phyloP scores from a whole-genome alignment of 768 basidiomycete species.

The Kwoniella mangroviensis region DNA sequence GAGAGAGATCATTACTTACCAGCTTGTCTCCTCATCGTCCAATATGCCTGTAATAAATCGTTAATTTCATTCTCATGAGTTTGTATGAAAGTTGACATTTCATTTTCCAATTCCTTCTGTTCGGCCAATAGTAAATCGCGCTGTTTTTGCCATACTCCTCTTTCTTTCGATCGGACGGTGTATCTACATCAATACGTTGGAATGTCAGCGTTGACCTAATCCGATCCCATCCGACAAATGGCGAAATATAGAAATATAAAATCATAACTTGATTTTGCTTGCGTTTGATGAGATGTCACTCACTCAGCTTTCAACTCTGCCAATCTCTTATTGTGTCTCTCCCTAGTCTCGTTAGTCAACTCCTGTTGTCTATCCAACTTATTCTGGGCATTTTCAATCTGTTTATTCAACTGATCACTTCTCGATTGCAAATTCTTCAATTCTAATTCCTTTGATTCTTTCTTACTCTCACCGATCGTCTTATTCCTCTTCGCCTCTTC shows the following conservation, averaged over 20 bases:
- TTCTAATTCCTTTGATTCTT: conserved; percentile 76
- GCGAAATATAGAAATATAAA: conserved; percentile 39
- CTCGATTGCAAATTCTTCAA: conserved; percentile 70
- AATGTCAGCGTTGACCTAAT: too few relatives aligned
- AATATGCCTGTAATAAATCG: conserved; percentile 77
- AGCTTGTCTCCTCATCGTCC: conserved; percentile 49
- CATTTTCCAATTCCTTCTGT: conserved; percentile 71
- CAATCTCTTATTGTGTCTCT: conserved; percentile 73
- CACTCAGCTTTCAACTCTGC: conserved; percentile 78
- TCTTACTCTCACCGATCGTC: conserved; percentile 68
- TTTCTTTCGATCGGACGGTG: conserved; percentile 38
- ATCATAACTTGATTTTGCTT: conserved; percentile 24
- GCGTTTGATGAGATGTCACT: conserved; percentile 54
- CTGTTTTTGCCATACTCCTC: conserved; percentile 39
- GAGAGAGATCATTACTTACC: conserved; percentile 32
- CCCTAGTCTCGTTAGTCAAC: conserved; percentile 78
- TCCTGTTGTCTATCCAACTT: conserved; percentile 78
- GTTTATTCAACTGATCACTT: conserved; percentile 80
- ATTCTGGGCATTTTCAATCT: conserved; percentile 77
- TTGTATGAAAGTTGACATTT: conserved; percentile 62
- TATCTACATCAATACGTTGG: conserved; percentile 55
- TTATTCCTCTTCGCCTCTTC: conserved; percentile 67
- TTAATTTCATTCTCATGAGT: conserved; percentile 76
- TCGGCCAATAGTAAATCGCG: conserved; percentile 63
- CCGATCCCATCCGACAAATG: not conserved